Percentiles rank a stretch among this genome's conserved stretches.
Conservation (phyloP, 2,329 filamentous ascomycete genomes). For the Bipolaris sorokiniana region DNA sequence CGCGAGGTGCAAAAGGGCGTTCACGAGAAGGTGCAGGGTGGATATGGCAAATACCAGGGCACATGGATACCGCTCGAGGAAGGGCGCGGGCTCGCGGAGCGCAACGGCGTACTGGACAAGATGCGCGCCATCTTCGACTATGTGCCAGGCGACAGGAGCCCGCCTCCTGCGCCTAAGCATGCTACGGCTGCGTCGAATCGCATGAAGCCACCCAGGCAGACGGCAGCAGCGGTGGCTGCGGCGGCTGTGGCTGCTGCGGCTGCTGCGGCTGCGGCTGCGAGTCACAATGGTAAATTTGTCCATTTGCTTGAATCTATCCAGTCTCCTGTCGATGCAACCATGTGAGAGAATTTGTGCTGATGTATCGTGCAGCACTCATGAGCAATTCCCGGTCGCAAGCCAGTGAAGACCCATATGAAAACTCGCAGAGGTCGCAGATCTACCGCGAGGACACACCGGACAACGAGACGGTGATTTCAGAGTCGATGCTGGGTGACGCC, state of each 20-base stretch:
- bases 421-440: conserved; percentile 63
- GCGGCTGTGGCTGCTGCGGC: conserved; percentile 56
- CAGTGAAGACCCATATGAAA: conserved; percentile 69
- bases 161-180: conserved; percentile 92
- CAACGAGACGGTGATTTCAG: conserved; percentile 80
- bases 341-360: conserved; percentile 6
- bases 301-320: conserved; percentile 41
- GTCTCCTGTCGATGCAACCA: conserved; percentile 17
- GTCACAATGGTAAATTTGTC: conserved; percentile 35
- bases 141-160: conserved; percentile 80
- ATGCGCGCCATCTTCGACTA: conserved; percentile 89
- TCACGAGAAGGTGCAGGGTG: conserved; percentile 97
- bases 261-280: conserved; percentile 12
- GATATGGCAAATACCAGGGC: conserved; percentile 98
- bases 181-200: conserved; percentile 72
- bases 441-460: conserved; percentile 83
- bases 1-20: conserved; percentile 95
- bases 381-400: conserved; percentile 46
- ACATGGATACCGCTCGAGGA: conserved; percentile 93
- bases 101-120: conserved; percentile 85
- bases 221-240: conserved; percentile 62
- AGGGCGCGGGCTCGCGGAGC: conserved; percentile 80
- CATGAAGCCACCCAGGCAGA: conserved; percentile 75
- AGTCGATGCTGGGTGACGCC: conserved; percentile 84
- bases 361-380: conserved; percentile 26